Evolutionary conservation across 1,139 yeast species (phyloP).

Genomic region (Zygotorulaspora mrakii): DNA sequence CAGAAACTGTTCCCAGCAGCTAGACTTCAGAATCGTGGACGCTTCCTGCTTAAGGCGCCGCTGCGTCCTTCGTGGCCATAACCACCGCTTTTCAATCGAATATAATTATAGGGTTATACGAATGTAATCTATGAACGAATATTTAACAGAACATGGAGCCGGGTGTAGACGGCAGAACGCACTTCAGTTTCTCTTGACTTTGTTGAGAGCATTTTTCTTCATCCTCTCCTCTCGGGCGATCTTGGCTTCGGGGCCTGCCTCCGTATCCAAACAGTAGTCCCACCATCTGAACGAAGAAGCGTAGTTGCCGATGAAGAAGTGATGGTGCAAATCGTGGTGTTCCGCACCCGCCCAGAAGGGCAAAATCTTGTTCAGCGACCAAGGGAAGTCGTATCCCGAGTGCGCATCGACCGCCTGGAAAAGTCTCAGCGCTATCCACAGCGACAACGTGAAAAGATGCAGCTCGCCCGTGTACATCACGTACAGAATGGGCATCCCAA

Average conservation of each 20-base stretch:
- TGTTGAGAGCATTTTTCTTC: constrained; percentile 46
- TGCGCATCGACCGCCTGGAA: constrained; percentile 96
- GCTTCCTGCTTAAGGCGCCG: too few relatives aligned
- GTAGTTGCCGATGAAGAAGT: constrained; percentile 82
- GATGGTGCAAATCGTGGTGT: constrained; percentile 94
- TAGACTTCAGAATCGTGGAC: too few relatives aligned
- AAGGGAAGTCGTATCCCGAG: constrained; percentile 95
- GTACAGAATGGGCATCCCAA: constrained; percentile 81
- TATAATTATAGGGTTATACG: too few relatives aligned
- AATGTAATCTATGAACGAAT: not conserved
- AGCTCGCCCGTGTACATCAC: constrained; percentile 61
- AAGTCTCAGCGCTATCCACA: constrained; percentile 82
- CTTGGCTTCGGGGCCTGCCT: constrained; percentile 66
- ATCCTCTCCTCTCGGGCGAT: constrained; percentile 53
- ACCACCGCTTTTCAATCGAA: too few relatives aligned
- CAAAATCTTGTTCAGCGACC: constrained; percentile 84
- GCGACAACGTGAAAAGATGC: constrained; percentile 77
- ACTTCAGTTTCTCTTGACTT: constrained; percentile 33
- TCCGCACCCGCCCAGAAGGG: constrained; percentile 99
- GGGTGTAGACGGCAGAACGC: not conserved
- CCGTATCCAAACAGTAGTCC: constrained; percentile 77
- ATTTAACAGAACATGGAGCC: too few relatives aligned
- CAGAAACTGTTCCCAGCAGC: too few relatives aligned
- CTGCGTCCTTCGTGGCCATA: too few relatives aligned
- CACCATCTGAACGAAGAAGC: constrained; percentile 91